Percentiles rank a stretch among this genome's conserved stretches.
phyloP scores from a whole-genome alignment of 148 eudicot genomes.

The Camellia sinensis region DNA sequence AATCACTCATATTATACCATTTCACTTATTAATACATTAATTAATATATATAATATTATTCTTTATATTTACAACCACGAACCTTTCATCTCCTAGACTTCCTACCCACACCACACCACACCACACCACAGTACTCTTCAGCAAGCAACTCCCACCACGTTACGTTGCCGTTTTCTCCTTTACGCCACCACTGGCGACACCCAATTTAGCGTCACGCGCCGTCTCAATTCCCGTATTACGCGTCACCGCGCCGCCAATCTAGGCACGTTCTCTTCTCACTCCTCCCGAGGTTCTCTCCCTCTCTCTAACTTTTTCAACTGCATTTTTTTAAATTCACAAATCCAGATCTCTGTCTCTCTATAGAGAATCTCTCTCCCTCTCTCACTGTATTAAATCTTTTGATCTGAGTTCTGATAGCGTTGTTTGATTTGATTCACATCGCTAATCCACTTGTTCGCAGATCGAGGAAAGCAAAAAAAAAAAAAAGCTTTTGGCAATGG shows the following conservation, averaged over 20 bases:
- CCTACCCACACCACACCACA: too few relatives aligned
- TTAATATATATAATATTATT: too few relatives aligned
- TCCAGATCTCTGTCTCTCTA: background rate
- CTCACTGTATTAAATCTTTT: background rate
- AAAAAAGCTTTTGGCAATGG: background rate
- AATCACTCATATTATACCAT: too few relatives aligned
- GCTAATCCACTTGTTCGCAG: background rate
- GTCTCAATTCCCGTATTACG: background rate
- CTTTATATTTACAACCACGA: too few relatives aligned
- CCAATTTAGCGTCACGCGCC: background rate
- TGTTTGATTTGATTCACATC: background rate
- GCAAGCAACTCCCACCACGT: background rate
- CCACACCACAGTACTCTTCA: too few relatives aligned
- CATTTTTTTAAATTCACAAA: background rate
- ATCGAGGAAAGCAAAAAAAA: background rate
- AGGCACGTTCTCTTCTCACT: background rate
- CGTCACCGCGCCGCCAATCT: conserved; percentile 5
- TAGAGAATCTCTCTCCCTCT: background rate
- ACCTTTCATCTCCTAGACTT: too few relatives aligned
- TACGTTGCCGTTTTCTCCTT: too few relatives aligned
- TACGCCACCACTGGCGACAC: background rate
- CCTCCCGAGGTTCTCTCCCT: too few relatives aligned
- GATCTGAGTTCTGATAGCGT: background rate
- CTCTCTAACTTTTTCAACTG: background rate
- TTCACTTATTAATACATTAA: too few relatives aligned